These are phyloP conservation scores for Coprinopsis sp. DNA, from an alignment of 768 basidiomycete species.

Conservation along the genomic window DNA sequence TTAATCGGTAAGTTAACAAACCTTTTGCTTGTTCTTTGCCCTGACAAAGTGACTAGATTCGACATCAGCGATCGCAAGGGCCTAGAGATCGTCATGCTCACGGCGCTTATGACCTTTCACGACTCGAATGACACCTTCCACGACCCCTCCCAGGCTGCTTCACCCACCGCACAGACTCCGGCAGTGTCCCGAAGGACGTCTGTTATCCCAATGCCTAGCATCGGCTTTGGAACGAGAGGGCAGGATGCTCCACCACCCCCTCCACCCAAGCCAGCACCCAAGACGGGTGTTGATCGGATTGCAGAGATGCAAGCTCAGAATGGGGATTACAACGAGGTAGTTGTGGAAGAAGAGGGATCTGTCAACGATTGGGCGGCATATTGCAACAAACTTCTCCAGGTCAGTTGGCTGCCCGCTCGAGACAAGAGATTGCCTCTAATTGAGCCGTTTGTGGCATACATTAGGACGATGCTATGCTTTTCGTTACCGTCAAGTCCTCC, in stretches of 20 bases:
- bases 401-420: conserved; percentile 27
- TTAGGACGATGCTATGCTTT: conserved; percentile 78
- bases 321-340: conserved; percentile 69
- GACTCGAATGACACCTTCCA: conserved; percentile 61
- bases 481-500: conserved; percentile 66
- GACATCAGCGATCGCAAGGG: conserved; percentile 84
- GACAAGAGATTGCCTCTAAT: no score
- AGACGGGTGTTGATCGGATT: conserved; percentile 63
- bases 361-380: conserved; percentile 67
- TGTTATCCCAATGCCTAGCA: no score
- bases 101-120: conserved; percentile 71
- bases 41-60: conserved; percentile 43
- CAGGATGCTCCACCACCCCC: conserved; percentile 31
- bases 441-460: not conserved
- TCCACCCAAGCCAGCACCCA: conserved; percentile 61
- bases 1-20: conserved; percentile 52
- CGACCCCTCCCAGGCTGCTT: conserved; percentile 8
- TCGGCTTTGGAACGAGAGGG: no score
- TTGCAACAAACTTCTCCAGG: conserved; percentile 59
- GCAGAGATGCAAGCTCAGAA: conserved; percentile 63
- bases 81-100: conserved; percentile 76
- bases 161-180: conserved; percentile 7
- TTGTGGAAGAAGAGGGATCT: conserved; percentile 59
- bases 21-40: not conserved
- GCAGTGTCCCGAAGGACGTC: conserved; percentile 14